phyloP scores from a whole-genome alignment of 2,329 filamentous ascomycete genomes.

The Meredithiella fracta region DNA sequence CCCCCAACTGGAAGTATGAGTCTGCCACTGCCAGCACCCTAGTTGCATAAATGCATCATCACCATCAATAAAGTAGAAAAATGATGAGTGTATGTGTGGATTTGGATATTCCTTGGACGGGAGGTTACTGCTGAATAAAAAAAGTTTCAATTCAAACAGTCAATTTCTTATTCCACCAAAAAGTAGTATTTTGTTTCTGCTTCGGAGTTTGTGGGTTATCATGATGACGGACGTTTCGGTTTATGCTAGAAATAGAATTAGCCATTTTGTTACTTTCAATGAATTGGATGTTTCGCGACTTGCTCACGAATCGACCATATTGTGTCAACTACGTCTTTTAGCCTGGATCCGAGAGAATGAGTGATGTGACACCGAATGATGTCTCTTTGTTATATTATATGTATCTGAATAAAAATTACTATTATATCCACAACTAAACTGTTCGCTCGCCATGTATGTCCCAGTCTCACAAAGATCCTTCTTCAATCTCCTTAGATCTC shows the following conservation, averaged over 20 bases:
- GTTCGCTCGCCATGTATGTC: neutral
- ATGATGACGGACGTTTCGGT: conserved; percentile 4
- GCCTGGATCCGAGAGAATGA: neutral
- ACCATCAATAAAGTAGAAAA: conserved; percentile 3
- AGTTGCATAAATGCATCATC: conserved; percentile 51
- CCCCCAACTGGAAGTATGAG: conserved; percentile 99
- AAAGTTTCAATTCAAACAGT: conserved; percentile 8
- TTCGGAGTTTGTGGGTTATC: conserved; percentile 3
- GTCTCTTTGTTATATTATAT: too few relatives aligned
- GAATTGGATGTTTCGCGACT: conserved; percentile 5
- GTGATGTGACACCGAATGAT: too few relatives aligned
- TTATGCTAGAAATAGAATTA: conserved; percentile 4
- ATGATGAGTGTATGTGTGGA: conserved; percentile 10
- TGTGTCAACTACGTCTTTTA: conserved; percentile 1
- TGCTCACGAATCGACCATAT: neutral
- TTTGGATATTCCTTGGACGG: conserved; percentile 9
- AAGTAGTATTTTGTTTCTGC: neutral
- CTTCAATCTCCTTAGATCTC: conserved; percentile 51
- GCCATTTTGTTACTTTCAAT: conserved; percentile 7
- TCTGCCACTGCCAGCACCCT: conserved; percentile 87
- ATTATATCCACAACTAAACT: neutral
- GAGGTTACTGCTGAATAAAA: conserved; percentile 12
- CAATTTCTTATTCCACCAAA: conserved; percentile 11
- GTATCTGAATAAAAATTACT: neutral
- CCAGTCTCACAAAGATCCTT: conserved; percentile 16